phyloP scores from a whole-genome alignment of 257 asterid species.

The Solanum pinnatisectum region DNA sequence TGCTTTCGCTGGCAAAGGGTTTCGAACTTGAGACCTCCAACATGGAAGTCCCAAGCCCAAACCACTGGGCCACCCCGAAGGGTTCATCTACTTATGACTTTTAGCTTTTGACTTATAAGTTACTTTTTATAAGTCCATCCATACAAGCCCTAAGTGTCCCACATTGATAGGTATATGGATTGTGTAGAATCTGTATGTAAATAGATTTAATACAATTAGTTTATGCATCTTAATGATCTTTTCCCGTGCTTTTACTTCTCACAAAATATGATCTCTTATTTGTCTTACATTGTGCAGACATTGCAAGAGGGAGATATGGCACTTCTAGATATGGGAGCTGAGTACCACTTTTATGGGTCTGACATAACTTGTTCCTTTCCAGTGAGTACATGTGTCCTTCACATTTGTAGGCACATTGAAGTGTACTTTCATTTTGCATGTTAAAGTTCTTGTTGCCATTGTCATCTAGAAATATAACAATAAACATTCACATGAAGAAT shows the following conservation, averaged over 20 bases:
- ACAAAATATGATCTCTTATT: not conserved
- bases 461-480: not conserved
- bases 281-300: slow-evolving; percentile 28
- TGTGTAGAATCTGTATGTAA: not conserved
- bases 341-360: slow-evolving; percentile 89
- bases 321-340: slow-evolving; percentile 97
- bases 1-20: no score
- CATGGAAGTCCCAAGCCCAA: no score
- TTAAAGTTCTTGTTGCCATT: not conserved
- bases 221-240: not conserved
- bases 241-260: not conserved
- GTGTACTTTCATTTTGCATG: not conserved
- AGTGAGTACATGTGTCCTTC: slow-evolving; percentile 30
- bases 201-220: not conserved
- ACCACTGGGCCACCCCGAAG: no score
- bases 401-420: not conserved
- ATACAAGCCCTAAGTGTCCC: not conserved
- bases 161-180: not conserved
- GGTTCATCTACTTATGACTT: not conserved
- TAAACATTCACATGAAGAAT: not conserved
- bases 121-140: no score
- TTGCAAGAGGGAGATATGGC: slow-evolving; percentile 91
- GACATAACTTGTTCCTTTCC: slow-evolving; percentile 97
- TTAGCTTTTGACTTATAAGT: no score
- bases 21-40: no score